Conservation (phyloP, 306 rosid species). For the Amphicarpaea edgeworthii region DNA sequence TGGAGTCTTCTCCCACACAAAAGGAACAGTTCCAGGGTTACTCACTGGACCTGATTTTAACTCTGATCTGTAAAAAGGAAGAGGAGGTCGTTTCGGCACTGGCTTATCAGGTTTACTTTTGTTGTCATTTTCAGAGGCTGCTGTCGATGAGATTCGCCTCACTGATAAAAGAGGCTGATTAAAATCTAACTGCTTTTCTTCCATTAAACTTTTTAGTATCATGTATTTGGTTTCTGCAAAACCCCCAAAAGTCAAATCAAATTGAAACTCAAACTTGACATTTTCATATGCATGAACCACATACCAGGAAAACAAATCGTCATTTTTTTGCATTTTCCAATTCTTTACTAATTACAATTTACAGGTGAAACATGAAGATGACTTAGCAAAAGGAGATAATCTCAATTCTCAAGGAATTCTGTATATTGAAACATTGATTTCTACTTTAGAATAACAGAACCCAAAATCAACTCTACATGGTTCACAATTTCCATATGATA, state of each 20-base stretch:
- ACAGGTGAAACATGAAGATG: not conserved
- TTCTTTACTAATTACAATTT: not conserved
- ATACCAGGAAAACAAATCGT: conserved; percentile 1
- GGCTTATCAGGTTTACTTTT: conserved; percentile 58
- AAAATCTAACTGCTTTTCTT: conserved; percentile 87
- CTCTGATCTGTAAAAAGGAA: conserved; percentile 79
- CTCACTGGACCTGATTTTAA: conserved; percentile 89
- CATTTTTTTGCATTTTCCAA: conserved; percentile 1
- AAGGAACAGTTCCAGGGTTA: conserved; percentile 90
- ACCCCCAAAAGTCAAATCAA: conserved; percentile 49
- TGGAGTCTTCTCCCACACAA: conserved; percentile 81
- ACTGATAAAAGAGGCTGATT: conserved; percentile 85
- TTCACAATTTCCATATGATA: not conserved
- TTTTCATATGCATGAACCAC: conserved; percentile 19
- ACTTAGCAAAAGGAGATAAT: conserved; percentile 29
- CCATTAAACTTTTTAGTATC: conserved; percentile 66
- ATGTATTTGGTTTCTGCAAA: conserved; percentile 54
- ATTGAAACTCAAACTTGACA: conserved; percentile 46
- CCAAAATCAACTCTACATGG: conserved; percentile 16
- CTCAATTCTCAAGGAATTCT: not conserved
- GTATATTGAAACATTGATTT: too few relatives aligned
- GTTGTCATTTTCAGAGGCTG: conserved; percentile 54
- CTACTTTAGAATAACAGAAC: conserved; percentile 32
- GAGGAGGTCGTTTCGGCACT: conserved; percentile 61
- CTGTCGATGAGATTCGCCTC: conserved; percentile 66